These are phyloP conservation scores for Erysimum pusillum DNA, from an alignment of 441 rosid species.

Conservation along the genomic window DNA sequence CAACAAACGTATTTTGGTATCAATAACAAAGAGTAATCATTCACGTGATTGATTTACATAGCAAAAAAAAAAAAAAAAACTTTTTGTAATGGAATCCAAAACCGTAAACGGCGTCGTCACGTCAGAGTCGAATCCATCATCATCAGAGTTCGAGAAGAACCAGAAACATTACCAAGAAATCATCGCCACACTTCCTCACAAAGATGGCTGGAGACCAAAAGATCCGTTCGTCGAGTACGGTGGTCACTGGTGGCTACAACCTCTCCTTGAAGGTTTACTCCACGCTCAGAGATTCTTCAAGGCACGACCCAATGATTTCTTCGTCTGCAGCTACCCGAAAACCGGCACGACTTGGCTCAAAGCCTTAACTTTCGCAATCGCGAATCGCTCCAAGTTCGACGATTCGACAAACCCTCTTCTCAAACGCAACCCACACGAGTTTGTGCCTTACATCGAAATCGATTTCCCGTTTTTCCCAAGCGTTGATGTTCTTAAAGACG, in stretches of 20 bases:
- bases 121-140: not conserved
- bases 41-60: not conserved
- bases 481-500: conserved; percentile 42
- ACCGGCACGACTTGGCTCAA: conserved; percentile 64
- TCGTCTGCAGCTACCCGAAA: conserved; percentile 52
- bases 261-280: conserved; percentile 44
- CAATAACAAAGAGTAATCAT: conserved; percentile 7
- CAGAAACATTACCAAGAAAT: conserved; percentile 47
- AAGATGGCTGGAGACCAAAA: conserved; percentile 42
- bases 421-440: conserved; percentile 51
- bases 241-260: conserved; percentile 49
- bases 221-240: conserved; percentile 41
- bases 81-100: conserved; percentile 40
- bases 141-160: conserved; percentile 45
- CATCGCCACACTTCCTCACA: conserved; percentile 45
- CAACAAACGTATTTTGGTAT: not conserved
- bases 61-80: not conserved
- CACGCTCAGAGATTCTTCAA: conserved; percentile 41
- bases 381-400: conserved; percentile 40
- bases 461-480: conserved; percentile 46
- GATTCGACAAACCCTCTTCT: conserved; percentile 48
- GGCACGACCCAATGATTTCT: conserved; percentile 45
- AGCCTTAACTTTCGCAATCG: conserved; percentile 50
- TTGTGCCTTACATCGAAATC: conserved; percentile 51
- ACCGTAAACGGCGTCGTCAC: not conserved